Evolutionary conservation across 208 protist genomes (phyloP).

Genomic region (Trichomonas gallinae): DNA sequence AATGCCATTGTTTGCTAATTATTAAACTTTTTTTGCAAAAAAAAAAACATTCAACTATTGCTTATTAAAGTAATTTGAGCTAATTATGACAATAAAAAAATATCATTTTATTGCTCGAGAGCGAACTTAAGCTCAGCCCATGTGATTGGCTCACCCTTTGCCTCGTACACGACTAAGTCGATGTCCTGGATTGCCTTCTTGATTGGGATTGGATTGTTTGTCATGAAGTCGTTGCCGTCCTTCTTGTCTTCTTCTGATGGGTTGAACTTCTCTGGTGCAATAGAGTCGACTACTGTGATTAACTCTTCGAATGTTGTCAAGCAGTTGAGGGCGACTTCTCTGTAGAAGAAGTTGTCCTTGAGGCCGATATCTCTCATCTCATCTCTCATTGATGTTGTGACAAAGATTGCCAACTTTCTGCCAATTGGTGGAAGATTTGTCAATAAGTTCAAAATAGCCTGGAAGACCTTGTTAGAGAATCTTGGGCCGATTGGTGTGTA

Average conservation of each 20-base stretch:
- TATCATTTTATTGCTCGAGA: not conserved
- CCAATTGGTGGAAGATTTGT: not conserved
- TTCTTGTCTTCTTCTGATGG: not conserved
- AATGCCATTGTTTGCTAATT: too few species aligned
- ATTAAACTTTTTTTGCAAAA: too few species aligned
- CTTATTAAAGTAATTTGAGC: too few species aligned
- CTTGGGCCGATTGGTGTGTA: slow-evolving; percentile 85
- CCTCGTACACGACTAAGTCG: not conserved
- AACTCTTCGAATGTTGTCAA: not conserved
- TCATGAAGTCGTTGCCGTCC: not conserved
- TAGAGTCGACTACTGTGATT: not conserved
- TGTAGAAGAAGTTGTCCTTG: not conserved
- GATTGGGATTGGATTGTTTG: not conserved
- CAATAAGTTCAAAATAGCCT: slow-evolving; percentile 36
- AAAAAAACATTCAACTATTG: too few species aligned
- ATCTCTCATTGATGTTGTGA: not conserved
- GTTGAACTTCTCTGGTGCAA: not conserved
- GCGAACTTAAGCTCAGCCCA: not conserved
- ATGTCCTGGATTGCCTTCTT: not conserved
- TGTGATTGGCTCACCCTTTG: not conserved
- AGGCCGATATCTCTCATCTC: not conserved
- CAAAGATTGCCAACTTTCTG: not conserved
- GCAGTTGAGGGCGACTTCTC: not conserved
- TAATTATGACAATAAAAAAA: too few species aligned
- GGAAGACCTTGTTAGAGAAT: slow-evolving; percentile 91